These are phyloP conservation scores for Colletotrichum viniferum DNA, from an alignment of 2,329 filamentous ascomycete species.

Conservation along the genomic window DNA sequence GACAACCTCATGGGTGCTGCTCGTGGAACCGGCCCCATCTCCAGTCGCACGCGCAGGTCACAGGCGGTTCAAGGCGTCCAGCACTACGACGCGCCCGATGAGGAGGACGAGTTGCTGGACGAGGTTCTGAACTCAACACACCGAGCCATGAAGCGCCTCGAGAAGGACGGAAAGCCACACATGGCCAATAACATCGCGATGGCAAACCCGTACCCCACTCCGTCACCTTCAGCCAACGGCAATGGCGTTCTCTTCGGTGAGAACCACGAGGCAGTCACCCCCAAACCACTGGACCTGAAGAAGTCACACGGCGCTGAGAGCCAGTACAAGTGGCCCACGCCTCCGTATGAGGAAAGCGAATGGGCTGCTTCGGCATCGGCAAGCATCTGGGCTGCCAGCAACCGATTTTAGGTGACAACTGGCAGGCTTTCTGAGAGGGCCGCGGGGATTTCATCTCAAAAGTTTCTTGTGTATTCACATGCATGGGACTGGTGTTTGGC, in stretches of 20 bases:
- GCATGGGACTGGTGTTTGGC: constrained; percentile 23
- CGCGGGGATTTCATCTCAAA: constrained; percentile 1
- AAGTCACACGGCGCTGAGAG: constrained; percentile 45
- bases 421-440: background rate
- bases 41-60: constrained; percentile 79
- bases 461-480: constrained; percentile 18
- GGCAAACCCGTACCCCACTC: constrained; percentile 67
- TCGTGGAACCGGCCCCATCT: constrained; percentile 65
- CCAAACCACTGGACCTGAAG: constrained; percentile 75
- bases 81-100: constrained; percentile 92
- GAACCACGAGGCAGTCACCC: constrained; percentile 63
- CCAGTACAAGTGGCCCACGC: constrained; percentile 86
- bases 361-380: constrained; percentile 86
- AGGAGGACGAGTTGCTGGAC: constrained; percentile 94
- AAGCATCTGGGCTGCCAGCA: constrained; percentile 78
- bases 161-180: constrained; percentile 58
- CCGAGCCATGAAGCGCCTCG: constrained; percentile 75
- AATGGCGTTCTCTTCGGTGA: constrained; percentile 78
- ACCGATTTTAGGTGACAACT: constrained; percentile 54
- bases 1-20: constrained; percentile 66
- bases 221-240: constrained; percentile 81
- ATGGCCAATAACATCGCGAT: constrained; percentile 68
- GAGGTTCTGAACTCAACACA: constrained; percentile 83
- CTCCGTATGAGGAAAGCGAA: constrained; percentile 91
- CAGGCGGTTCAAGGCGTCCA: constrained; percentile 77